These are phyloP conservation scores for Debaryomyces robertsiae DNA, from an alignment of 1,139 yeast genomes.

Conservation along the genomic window DNA sequence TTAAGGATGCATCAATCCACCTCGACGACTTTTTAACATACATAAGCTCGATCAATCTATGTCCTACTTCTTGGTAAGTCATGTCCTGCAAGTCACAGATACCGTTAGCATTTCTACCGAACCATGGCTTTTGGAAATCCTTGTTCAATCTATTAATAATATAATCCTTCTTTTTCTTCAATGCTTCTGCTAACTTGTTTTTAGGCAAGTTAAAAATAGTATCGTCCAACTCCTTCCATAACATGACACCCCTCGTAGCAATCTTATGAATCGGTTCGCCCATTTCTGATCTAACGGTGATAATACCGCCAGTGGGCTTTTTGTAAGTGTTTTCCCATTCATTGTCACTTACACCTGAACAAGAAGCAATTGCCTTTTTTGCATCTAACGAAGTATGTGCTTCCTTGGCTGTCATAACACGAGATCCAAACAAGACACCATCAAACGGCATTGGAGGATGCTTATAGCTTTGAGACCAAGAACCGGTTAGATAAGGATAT, in stretches of 20 bases:
- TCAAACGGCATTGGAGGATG: conserved; percentile 99
- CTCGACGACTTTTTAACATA: conserved; percentile 76
- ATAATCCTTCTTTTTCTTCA: conserved; percentile 81
- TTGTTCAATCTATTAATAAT: conserved; percentile 83
- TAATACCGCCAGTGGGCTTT: conserved; percentile 94
- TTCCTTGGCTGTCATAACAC: conserved; percentile 97
- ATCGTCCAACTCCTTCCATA: conserved; percentile 97
- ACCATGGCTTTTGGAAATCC: conserved; percentile 98
- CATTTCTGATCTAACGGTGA: conserved; percentile 97
- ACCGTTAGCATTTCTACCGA: conserved; percentile 74
- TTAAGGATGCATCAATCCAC: conserved; percentile 87
- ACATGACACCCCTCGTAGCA: conserved; percentile 95
- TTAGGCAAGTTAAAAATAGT: conserved; percentile 90
- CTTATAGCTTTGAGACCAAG: conserved; percentile 82
- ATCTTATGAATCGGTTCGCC: conserved; percentile 99
- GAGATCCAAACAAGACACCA: conserved; percentile 93
- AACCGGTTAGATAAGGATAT: conserved; percentile 95
- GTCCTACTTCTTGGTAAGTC: conserved; percentile 92
- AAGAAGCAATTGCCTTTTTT: conserved; percentile 85
- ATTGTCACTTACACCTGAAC: conserved; percentile 84
- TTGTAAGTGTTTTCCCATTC: conserved; percentile 95
- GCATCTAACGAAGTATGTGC: conserved; percentile 94
- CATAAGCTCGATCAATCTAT: conserved; percentile 85
- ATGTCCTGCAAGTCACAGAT: conserved; percentile 91
- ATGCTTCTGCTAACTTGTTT: conserved; percentile 80